These are phyloP conservation scores for Arctostaphylos glauca DNA, from an alignment of 148 eudicot species.

Conservation along the genomic window DNA sequence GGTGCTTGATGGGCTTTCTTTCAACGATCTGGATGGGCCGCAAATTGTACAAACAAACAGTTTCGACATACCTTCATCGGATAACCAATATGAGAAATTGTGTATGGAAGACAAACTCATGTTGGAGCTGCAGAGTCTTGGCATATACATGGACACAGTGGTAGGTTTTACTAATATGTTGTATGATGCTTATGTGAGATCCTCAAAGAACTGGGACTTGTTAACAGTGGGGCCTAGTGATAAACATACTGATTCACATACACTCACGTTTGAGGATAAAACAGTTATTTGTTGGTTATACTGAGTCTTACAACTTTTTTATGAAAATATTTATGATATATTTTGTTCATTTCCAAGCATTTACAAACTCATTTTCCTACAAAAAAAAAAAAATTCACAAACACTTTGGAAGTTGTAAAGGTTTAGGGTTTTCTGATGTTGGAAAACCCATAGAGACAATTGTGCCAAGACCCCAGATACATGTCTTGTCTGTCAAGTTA, in stretches of 20 bases:
- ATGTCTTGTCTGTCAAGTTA: neutral
- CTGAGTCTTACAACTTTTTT: neutral
- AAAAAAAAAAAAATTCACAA: no score
- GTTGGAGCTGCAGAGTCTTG: slow-evolving; percentile 83
- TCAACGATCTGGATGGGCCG: slow-evolving; percentile 37
- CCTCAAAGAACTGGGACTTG: neutral
- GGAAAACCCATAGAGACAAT: neutral
- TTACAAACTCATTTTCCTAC: no score
- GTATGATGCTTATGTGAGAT: neutral
- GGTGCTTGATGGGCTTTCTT: slow-evolving; percentile 34
- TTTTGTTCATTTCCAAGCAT: neutral
- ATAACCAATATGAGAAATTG: slow-evolving; percentile 60
- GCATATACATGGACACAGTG: slow-evolving; percentile 69
- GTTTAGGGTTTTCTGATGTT: neutral
- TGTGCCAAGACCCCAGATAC: neutral
- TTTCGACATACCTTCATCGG: slow-evolving; percentile 42
- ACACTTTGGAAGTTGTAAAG: neutral
- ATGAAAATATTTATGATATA: neutral
- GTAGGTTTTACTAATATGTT: slow-evolving; percentile 37
- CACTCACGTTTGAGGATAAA: neutral
- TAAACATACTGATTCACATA: neutral
- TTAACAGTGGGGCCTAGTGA: neutral
- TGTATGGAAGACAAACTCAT: slow-evolving; percentile 60
- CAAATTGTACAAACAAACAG: slow-evolving; percentile 29
- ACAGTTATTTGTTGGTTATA: neutral